Conservation (phyloP, 2,329 filamentous ascomycete species). For the Pyrenophora graminea region DNA sequence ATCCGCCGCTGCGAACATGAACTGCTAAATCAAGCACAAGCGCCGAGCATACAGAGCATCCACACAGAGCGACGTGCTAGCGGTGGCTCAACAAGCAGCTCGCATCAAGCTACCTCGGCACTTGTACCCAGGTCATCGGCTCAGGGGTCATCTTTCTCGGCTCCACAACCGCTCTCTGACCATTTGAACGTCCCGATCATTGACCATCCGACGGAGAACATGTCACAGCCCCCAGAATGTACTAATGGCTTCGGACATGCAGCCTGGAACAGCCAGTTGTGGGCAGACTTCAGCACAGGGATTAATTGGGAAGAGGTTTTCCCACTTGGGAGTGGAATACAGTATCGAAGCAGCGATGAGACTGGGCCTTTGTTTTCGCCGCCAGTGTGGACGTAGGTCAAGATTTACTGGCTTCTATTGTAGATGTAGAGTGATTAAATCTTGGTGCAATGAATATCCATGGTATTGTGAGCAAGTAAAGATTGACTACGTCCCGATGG, state of each 20-base stretch:
- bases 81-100: conserved; percentile 6
- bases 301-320: conserved; percentile 32
- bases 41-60: not conserved
- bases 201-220: not conserved
- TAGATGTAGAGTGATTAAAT: not conserved
- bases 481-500: too few species aligned
- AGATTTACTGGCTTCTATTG: not conserved
- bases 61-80: conserved; percentile 1
- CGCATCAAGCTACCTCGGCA: conserved; percentile 3
- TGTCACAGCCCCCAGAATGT: conserved; percentile 7
- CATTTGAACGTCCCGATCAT: not conserved
- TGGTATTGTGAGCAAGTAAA: too few species aligned
- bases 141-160: not conserved
- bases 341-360: conserved; percentile 3
- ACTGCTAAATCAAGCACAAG: conserved; percentile 20
- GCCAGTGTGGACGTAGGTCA: conserved; percentile 13
- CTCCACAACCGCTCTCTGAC: not conserved
- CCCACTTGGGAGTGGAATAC: conserved; percentile 10
- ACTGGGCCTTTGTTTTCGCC: conserved; percentile 3
- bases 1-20: conserved; percentile 35
- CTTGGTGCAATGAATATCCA: not conserved
- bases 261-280: conserved; percentile 12
- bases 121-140: not conserved
- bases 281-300: conserved; percentile 13
- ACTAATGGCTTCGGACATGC: conserved; percentile 1